A percentile compares a stretch with the other conserved stretches of the same genome.
Conservation (phyloP, 1,284 basidiomycete genomes). For the Pascua guehoae region DNA sequence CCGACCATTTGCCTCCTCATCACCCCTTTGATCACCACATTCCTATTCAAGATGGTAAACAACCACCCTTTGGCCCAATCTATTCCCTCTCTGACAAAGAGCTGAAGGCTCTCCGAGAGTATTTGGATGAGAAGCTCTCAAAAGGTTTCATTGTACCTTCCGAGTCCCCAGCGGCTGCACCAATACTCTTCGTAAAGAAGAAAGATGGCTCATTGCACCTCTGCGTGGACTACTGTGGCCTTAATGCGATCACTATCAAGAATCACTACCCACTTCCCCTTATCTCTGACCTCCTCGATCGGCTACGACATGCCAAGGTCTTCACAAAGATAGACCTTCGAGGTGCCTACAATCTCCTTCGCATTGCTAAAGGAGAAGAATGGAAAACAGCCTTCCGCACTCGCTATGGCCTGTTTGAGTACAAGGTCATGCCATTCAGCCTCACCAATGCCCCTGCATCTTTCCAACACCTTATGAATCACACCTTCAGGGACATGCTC, state of each 20-base stretch:
- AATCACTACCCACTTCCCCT: slow-evolving; percentile 34
- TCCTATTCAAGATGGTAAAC: slow-evolving; percentile 24
- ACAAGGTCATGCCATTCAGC: slow-evolving; percentile 50
- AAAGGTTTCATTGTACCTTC: slow-evolving; percentile 40
- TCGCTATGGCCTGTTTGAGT: slow-evolving; percentile 48
- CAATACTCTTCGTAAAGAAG: slow-evolving; percentile 55
- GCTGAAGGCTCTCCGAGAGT: slow-evolving; percentile 46
- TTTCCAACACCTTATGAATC: slow-evolving; percentile 43
- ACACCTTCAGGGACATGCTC: slow-evolving; percentile 28
- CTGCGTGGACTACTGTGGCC: slow-evolving; percentile 52
- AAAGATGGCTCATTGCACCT: slow-evolving; percentile 51
- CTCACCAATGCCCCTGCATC: slow-evolving; percentile 50
- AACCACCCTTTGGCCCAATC: slow-evolving; percentile 44
- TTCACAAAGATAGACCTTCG: slow-evolving; percentile 44
- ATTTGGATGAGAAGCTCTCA: slow-evolving; percentile 48
- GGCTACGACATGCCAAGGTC: slow-evolving; percentile 29
- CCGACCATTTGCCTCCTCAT: slow-evolving; percentile 34
- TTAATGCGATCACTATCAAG: slow-evolving; percentile 51
- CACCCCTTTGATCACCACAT: slow-evolving; percentile 29
- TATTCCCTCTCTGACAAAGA: slow-evolving; percentile 45
- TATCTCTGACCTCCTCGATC: slow-evolving; percentile 30
- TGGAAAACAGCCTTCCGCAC: slow-evolving; percentile 48
- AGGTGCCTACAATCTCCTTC: slow-evolving; percentile 36
- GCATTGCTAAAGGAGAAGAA: slow-evolving; percentile 32
- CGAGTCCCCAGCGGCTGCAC: slow-evolving; percentile 38